Percentiles rank a stretch among this genome's conserved stretches.
Conservation (phyloP, 2,329 filamentous ascomycete species). For the Colletotrichum viniferum region DNA sequence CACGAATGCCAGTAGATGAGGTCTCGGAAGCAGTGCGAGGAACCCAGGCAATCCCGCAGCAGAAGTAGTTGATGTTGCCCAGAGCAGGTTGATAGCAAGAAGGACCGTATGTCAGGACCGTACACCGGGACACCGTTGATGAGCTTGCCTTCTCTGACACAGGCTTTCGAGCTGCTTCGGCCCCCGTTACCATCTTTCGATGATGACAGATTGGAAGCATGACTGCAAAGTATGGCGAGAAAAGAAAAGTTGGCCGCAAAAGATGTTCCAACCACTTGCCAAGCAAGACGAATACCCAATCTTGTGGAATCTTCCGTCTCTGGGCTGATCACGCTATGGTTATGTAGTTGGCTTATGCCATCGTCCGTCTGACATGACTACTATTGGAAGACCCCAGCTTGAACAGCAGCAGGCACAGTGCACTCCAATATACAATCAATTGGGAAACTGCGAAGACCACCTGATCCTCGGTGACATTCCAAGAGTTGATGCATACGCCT, state of each 20-base stretch:
- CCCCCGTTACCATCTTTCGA: background rate
- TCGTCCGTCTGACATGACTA: no score
- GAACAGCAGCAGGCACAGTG: no score
- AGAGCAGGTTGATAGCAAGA: constrained; percentile 18
- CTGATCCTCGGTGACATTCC: no score
- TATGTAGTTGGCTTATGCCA: no score
- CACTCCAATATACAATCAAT: no score
- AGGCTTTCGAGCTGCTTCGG: background rate
- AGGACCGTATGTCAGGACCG: constrained; percentile 10
- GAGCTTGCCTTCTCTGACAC: background rate
- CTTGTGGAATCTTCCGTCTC: constrained; percentile 20
- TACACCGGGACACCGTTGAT: constrained; percentile 4
- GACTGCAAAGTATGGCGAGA: constrained; percentile 24
- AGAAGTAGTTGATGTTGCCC: constrained; percentile 20
- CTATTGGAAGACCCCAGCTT: no score
- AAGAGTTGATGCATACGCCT: no score
- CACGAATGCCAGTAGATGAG: constrained; percentile 28
- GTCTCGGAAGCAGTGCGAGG: constrained; percentile 23
- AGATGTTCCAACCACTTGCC: constrained; percentile 30
- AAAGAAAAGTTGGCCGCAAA: constrained; percentile 31
- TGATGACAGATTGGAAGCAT: background rate
- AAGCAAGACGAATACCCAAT: constrained; percentile 30
- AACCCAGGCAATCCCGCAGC: constrained; percentile 17
- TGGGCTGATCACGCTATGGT: background rate
- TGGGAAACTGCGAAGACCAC: no score